Base-by-base conservation (phyloP, 495 filamentous ascomycete genomes). In the Neurospora africana region DNA sequence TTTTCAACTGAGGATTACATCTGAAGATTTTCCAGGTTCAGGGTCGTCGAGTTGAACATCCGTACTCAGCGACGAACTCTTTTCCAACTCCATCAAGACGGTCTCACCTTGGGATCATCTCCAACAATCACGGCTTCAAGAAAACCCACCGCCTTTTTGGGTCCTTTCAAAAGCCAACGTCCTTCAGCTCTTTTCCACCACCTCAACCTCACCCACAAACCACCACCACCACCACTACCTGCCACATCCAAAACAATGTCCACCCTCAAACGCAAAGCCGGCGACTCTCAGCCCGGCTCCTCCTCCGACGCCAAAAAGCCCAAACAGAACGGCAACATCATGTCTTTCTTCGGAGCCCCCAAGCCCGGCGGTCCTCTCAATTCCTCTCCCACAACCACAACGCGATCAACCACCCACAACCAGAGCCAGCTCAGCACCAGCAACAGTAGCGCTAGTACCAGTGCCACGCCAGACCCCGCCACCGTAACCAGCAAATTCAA, bases 211-310 rank as follows among this genome's bases (percentile, higher is more conserved):
- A 30, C 70, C 65, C 36, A 27, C 43, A 17, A 23, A 21, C 15
- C 33, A 41, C 15, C 43, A 37, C 23, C 17, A 44, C 38, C 13
- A 15, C 21, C 53, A 37, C 17, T 39, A 17, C 9, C 41, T 36
- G 21, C 5, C 15, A 23, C n/a, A 13, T n/a, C 36, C 58, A 23
- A 9, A 72, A 80, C 73, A 70, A 86, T 86, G 82, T 85, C 84
- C 3, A 79, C 82, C 19, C 78, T 89, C 69, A 95, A 95, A 82
- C 89, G 92, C 73, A 93, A 93, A 83, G 87, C 89, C 44, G 53
- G 53, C 53, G 78, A 78, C 44, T 83, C 86, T 5, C 76, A 85
- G 27, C 78, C 84, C 19, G 79, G 82, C 21, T 78, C 81, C 7
- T 78, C 84, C 30, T 78, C 84, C 35, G 80, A 80, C 3, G 79